Evolutionary conservation across 2,329 filamentous ascomycete genomes (phyloP).

Genomic region (Rhynchosporium secalis): DNA sequence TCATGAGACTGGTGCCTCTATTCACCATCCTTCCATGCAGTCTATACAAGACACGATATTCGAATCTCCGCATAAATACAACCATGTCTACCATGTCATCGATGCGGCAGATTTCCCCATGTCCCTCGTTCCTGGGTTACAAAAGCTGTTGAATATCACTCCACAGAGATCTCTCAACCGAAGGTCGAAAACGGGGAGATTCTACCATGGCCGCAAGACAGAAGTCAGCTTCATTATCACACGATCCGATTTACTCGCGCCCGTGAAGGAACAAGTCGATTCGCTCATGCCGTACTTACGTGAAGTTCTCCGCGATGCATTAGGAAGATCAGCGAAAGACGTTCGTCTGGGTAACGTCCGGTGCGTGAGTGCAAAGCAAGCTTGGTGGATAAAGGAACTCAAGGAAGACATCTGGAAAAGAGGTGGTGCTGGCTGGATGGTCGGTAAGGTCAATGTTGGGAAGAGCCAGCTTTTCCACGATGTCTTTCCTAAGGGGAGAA

Average conservation of each 20-base stretch:
- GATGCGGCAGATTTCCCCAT: slow-evolving; percentile 97
- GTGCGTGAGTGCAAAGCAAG: slow-evolving; percentile 81
- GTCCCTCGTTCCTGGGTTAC: slow-evolving; percentile 79
- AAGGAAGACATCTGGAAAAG: slow-evolving; percentile 83
- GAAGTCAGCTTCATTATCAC: slow-evolving; percentile 92
- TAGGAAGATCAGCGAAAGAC: slow-evolving; percentile 66
- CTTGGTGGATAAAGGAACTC: slow-evolving; percentile 87
- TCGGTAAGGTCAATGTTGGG: slow-evolving; percentile 97
- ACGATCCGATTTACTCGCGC: slow-evolving; percentile 80
- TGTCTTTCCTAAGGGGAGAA: slow-evolving; percentile 76
- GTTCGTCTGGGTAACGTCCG: slow-evolving; percentile 85
- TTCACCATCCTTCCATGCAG: slow-evolving; percentile 78
- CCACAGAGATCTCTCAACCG: slow-evolving; percentile 79
- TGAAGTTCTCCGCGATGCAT: slow-evolving; percentile 71
- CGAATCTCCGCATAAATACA: slow-evolving; percentile 85
- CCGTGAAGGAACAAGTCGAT: slow-evolving; percentile 81
- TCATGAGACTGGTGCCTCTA: slow-evolving; percentile 69
- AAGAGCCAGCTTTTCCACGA: slow-evolving; percentile 90
- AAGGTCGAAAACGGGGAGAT: slow-evolving; percentile 67
- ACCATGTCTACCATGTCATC: slow-evolving; percentile 92
- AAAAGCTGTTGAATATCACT: slow-evolving; percentile 67
- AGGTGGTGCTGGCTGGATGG: slow-evolving; percentile 89
- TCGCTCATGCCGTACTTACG: slow-evolving; percentile 81
- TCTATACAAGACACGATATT: slow-evolving; percentile 81
- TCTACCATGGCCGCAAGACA: slow-evolving; percentile 64